phyloP scores from a whole-genome alignment of 139 green algal species.

The Volvox reticuliferus region DNA sequence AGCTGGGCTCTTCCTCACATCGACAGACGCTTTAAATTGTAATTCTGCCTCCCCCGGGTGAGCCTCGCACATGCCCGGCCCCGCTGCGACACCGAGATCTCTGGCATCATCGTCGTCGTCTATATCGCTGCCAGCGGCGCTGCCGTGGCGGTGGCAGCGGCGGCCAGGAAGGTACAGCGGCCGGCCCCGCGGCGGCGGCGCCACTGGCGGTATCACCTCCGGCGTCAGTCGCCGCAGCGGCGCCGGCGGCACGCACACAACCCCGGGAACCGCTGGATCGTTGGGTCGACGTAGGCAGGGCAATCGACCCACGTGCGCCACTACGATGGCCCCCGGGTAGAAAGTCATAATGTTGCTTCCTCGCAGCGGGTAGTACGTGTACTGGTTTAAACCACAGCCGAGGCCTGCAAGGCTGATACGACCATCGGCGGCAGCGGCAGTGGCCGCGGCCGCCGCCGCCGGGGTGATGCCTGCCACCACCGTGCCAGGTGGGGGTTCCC shows the following conservation, averaged over 20 bases:
- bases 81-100: not conserved
- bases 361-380: conserved; percentile 40
- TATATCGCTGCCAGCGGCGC: not conserved
- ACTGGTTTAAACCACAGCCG: conserved; percentile 12
- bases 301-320: conserved; percentile 30
- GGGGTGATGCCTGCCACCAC: not conserved
- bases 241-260: conserved; percentile 6
- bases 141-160: not conserved
- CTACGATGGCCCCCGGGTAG: conserved; percentile 32
- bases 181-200: not conserved
- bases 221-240: conserved; percentile 12
- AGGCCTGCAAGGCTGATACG: conserved; percentile 6
- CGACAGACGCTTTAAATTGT: no score
- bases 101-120: not conserved
- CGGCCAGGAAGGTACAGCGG: conserved; percentile 8
- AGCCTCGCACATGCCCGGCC: not conserved
- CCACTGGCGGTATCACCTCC: conserved; percentile 21
- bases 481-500: not conserved
- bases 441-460: not conserved
- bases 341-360: conserved; percentile 44
- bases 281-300: not conserved
- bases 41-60: no score
- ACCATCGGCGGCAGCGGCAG: conserved; percentile 32
- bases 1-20: no score
- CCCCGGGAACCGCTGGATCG: not conserved